A percentile compares a stretch with the other conserved stretches of the same genome.
These are phyloP conservation scores for Caloboletus inedulis DNA, from an alignment of 1,284 basidiomycete species.

Conservation along the genomic window DNA sequence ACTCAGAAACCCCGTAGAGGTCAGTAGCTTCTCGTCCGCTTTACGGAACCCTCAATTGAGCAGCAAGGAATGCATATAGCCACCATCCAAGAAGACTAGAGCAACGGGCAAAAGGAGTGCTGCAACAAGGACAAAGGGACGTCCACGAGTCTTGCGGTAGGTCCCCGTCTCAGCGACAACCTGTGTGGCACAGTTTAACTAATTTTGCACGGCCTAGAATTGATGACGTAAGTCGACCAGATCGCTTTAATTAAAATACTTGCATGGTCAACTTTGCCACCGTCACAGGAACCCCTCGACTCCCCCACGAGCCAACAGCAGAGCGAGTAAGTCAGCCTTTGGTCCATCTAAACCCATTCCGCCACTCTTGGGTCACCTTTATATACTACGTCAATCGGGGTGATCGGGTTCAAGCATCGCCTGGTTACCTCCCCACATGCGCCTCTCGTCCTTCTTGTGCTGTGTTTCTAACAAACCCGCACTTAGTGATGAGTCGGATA, in stretches of 20 bases:
- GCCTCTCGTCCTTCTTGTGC: conserved; percentile 48
- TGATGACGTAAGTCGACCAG: conserved; percentile 31
- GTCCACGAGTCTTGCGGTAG: conserved; percentile 14
- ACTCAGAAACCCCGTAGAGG: conserved; percentile 19
- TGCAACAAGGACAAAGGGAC: conserved; percentile 11
- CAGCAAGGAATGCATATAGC: conserved; percentile 9
- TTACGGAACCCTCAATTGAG: not conserved
- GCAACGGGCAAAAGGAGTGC: conserved; percentile 27
- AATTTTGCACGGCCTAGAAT: conserved; percentile 18
- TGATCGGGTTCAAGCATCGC: conserved; percentile 19
- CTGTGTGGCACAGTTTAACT: not conserved
- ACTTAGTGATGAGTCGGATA: conserved; percentile 44
- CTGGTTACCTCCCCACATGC: conserved; percentile 40
- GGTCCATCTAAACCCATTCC: conserved; percentile 16
- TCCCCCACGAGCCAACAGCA: conserved; percentile 22
- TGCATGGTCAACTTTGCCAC: conserved; percentile 12
- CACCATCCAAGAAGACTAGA: conserved; percentile 39
- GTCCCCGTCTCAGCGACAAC: conserved; percentile 1
- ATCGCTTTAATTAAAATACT: conserved; percentile 19
- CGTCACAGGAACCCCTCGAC: conserved; percentile 28
- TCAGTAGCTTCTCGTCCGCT: conserved; percentile 13
- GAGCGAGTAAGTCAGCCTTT: conserved; percentile 32
- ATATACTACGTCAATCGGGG: conserved; percentile 14
- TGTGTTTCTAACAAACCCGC: conserved; percentile 49
- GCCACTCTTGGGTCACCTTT: conserved; percentile 10